Evolutionary conservation across 228 moss, liverwort and hornwort species (phyloP).

Genomic region (Sphagnum fallax): DNA sequence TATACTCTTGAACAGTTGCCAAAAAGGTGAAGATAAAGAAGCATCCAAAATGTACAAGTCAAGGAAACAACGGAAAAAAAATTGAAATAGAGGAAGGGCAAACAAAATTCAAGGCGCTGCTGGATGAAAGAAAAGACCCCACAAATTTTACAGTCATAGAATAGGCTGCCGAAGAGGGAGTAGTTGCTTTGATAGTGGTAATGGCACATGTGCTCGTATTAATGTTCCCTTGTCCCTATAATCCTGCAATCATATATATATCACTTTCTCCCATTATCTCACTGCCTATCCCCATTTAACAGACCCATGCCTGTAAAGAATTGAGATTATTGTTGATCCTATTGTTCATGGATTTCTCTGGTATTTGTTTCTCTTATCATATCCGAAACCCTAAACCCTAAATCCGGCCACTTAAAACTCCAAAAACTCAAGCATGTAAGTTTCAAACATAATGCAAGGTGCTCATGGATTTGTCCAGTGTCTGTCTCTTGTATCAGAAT

Average conservation of each 20-base stretch:
- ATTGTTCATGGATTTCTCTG: background rate
- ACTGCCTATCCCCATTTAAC: background rate
- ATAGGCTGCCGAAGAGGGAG: conserved; percentile 60
- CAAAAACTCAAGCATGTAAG: background rate
- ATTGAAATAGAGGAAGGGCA: too few species aligned
- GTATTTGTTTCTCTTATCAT: background rate
- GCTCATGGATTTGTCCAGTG: too few species aligned
- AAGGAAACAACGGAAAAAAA: too few species aligned
- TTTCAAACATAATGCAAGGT: too few species aligned
- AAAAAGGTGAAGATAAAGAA: too few species aligned
- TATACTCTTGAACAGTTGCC: too few species aligned
- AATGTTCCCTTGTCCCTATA: conserved; percentile 76
- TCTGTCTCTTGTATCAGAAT: background rate
- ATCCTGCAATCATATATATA: conserved; percentile 44
- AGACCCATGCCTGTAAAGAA: background rate
- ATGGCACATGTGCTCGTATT: conserved; percentile 81
- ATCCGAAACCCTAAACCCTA: background rate
- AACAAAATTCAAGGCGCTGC: too few species aligned
- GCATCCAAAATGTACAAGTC: too few species aligned
- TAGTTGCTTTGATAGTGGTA: conserved; percentile 75
- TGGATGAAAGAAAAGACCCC: too few species aligned
- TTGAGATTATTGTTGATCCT: background rate
- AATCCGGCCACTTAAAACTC: background rate
- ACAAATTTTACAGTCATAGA: too few species aligned
- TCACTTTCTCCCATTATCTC: background rate